Evolutionary conservation across 148 eudicot species (phyloP).

Genomic region (Selenicereus undatus): DNA sequence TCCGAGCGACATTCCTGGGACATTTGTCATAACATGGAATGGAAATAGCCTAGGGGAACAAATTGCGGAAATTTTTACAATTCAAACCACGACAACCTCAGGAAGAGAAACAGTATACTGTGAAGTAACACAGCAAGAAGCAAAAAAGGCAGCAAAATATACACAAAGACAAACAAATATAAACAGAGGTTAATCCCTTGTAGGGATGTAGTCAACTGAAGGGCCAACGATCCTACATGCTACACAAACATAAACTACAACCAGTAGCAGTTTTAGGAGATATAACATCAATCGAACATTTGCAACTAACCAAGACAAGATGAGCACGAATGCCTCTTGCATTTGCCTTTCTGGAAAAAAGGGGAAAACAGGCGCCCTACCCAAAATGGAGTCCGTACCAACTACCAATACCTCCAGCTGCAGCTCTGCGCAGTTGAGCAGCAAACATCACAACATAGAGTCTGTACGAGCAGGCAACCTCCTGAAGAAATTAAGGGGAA

Average conservation of each 20-base stretch:
- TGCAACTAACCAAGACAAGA: conserved; percentile 18
- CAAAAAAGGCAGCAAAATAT: neutral
- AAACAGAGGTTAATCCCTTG: conserved; percentile 15
- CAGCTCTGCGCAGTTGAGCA: neutral
- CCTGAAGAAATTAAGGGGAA: conserved; percentile 58
- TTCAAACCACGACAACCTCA: neutral
- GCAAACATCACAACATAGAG: conserved; percentile 45
- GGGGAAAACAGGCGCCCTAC: conserved; percentile 6
- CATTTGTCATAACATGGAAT: no score
- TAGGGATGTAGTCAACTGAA: conserved; percentile 3
- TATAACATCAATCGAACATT: conserved; percentile 22
- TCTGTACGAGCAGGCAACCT: conserved; percentile 63
- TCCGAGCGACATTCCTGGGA: no score
- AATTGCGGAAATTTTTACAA: neutral
- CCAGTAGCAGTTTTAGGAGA: conserved; percentile 1
- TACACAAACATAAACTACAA: conserved; percentile 22
- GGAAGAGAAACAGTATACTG: neutral
- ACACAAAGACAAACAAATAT: conserved; percentile 16
- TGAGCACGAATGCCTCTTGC: conserved; percentile 17
- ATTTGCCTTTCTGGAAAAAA: neutral
- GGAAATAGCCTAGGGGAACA: no score
- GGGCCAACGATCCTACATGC: conserved; percentile 18
- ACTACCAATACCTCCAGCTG: neutral
- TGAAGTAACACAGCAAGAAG: neutral
- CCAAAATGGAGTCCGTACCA: conserved; percentile 15